These are phyloP conservation scores for Monilinia fructigena DNA, from an alignment of 2,329 filamentous ascomycete species.

Conservation along the genomic window DNA sequence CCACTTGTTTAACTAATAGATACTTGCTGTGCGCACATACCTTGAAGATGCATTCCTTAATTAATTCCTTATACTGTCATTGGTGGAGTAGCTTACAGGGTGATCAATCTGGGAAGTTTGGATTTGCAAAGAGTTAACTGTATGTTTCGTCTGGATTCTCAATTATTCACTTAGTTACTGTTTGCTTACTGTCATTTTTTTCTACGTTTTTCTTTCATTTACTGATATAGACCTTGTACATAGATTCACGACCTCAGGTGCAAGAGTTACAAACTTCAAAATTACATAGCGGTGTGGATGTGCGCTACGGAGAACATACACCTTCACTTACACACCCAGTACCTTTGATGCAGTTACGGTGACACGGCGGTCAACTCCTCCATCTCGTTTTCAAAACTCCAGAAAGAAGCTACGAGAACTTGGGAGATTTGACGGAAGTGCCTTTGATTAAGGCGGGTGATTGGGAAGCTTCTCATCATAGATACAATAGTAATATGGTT, in stretches of 20 bases:
- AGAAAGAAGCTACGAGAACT: constrained; percentile 1
- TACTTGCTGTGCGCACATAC: constrained; percentile 16
- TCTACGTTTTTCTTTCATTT: constrained; percentile 21
- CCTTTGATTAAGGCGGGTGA: constrained; percentile 6
- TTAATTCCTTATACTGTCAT: constrained; percentile 33
- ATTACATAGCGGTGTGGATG: constrained; percentile 29
- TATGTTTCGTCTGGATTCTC: constrained; percentile 27
- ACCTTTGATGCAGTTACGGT: constrained; percentile 33
- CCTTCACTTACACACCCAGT: constrained; percentile 34
- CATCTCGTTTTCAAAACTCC: constrained; percentile 22
- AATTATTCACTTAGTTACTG: not conserved
- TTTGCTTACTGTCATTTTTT: not conserved
- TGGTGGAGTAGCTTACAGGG: constrained; percentile 26
- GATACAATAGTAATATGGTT: constrained; percentile 25
- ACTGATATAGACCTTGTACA: constrained; percentile 26
- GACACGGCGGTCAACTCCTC: constrained; percentile 36
- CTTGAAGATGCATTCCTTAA: constrained; percentile 35
- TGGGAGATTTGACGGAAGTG: constrained; percentile 23
- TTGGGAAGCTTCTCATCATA: not conserved
- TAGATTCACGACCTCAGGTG: constrained; percentile 34
- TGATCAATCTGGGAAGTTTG: constrained; percentile 36
- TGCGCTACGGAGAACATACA: constrained; percentile 28
- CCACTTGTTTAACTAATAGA: constrained; percentile 18
- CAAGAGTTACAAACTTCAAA: constrained; percentile 30
- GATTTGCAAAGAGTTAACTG: constrained; percentile 32